Conservation (phyloP, 129 eudicot genomes). For the Gnaphalium uliginosum region DNA sequence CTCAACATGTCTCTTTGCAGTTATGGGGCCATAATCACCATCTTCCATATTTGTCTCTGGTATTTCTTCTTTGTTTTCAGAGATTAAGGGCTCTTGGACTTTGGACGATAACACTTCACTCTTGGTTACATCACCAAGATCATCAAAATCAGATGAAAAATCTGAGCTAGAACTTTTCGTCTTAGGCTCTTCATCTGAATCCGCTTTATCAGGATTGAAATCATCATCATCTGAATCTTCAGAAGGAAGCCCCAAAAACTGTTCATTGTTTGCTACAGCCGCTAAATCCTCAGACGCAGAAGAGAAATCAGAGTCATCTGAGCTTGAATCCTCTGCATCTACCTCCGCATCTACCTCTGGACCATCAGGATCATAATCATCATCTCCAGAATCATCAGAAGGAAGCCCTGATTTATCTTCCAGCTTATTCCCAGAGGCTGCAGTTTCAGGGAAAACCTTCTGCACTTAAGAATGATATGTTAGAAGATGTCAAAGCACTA, state of each 20-base stretch:
- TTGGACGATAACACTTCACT: slow-evolving; percentile 35
- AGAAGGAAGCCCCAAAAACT: slow-evolving; percentile 61
- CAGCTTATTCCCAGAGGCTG: slow-evolving; percentile 48
- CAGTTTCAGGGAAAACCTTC: slow-evolving; percentile 86
- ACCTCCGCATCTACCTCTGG: slow-evolving; percentile 43
- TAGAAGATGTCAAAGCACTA: slow-evolving; percentile 11
- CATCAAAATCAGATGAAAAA: slow-evolving; percentile 88
- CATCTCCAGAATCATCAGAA: slow-evolving; percentile 96
- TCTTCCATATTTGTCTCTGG: slow-evolving; percentile 28
- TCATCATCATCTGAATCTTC: slow-evolving; percentile 96
- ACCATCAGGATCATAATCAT: slow-evolving; percentile 78
- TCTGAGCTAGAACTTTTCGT: slow-evolving; percentile 69
- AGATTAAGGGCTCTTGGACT: slow-evolving; percentile 30
- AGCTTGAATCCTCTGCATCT: slow-evolving; percentile 59
- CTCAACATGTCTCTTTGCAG: slow-evolving; percentile 58
- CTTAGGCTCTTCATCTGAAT: slow-evolving; percentile 44
- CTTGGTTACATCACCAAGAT: slow-evolving; percentile 44
- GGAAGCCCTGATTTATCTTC: slow-evolving; percentile 57
- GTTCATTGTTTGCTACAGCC: slow-evolving; percentile 39
- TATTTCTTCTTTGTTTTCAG: slow-evolving; percentile 23
- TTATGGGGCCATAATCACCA: slow-evolving; percentile 40
- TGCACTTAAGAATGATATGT: slow-evolving; percentile 35
- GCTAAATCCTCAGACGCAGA: slow-evolving; percentile 67
- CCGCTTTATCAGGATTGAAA: slow-evolving; percentile 57
- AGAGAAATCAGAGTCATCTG: slow-evolving; percentile 66